Conservation (phyloP, 352 stramenopile species). For the Globisporangium takayamanum region DNA sequence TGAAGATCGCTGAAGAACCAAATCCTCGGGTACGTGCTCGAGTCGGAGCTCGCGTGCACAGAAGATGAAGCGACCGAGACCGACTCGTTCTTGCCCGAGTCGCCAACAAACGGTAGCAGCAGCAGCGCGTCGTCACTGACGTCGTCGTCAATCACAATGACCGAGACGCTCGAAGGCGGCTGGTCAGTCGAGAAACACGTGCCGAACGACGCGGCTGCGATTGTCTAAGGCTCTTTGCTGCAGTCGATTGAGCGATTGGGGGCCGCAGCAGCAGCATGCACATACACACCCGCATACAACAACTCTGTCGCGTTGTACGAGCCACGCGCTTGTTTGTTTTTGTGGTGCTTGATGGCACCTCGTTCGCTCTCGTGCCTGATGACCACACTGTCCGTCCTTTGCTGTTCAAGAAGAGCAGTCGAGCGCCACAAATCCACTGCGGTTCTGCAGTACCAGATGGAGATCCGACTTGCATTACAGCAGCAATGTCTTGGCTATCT, state of each 20-base stretch:
- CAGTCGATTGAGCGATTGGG: background rate
- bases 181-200: conserved; percentile 84
- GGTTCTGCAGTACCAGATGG: too few species aligned
- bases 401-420: too few species aligned
- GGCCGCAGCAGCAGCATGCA: background rate
- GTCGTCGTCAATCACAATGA: conserved; percentile 37
- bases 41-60: conserved; percentile 56
- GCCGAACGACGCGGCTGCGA: conserved; percentile 36
- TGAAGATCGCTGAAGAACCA: conserved; percentile 75
- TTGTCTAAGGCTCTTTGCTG: conserved; percentile 30
- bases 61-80: conserved; percentile 72
- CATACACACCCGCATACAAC: too few species aligned
- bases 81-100: conserved; percentile 51
- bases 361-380: too few species aligned
- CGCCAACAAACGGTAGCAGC: conserved; percentile 22
- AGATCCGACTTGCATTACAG: too few species aligned
- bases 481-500: too few species aligned
- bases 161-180: conserved; percentile 70
- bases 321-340: too few species aligned
- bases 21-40: conserved; percentile 76
- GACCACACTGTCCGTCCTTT: too few species aligned
- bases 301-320: too few species aligned
- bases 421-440: too few species aligned
- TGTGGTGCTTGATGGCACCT: too few species aligned
- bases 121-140: background rate